Evolutionary conservation across 495 filamentous ascomycete species (phyloP).

Genomic region (Bathelium albidoporum): DNA sequence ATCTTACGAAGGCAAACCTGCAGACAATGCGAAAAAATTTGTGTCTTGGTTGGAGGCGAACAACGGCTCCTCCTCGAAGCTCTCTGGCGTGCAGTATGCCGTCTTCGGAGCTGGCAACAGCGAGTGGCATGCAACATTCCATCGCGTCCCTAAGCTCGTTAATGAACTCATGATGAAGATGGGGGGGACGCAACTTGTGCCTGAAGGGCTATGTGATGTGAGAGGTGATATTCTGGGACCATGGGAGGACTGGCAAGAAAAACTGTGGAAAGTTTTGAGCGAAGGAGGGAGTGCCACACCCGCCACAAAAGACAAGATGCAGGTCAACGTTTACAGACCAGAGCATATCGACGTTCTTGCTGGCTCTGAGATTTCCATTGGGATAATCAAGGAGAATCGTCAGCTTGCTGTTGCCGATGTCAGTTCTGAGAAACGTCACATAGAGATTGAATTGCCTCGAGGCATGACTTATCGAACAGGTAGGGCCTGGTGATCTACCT

Average conservation of each 20-base stretch:
- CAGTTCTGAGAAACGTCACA: slow-evolving; percentile 50
- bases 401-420: slow-evolving; percentile 41
- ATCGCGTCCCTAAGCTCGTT: slow-evolving; percentile 56
- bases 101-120: slow-evolving; percentile 54
- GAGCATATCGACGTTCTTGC: background rate
- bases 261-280: background rate
- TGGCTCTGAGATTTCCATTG: slow-evolving; percentile 9
- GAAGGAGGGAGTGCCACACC: background rate
- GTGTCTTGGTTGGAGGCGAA: slow-evolving; percentile 48
- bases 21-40: slow-evolving; percentile 64
- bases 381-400: slow-evolving; percentile 6
- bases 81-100: slow-evolving; percentile 47
- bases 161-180: slow-evolving; percentile 38
- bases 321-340: background rate
- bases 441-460: slow-evolving; percentile 54
- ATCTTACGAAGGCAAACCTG: slow-evolving; percentile 65
- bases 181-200: slow-evolving; percentile 34
- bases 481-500: background rate
- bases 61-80: slow-evolving; percentile 37
- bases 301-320: background rate
- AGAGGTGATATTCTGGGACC: slow-evolving; percentile 3
- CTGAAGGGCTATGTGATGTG: slow-evolving; percentile 35
- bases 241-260: slow-evolving; percentile 5
- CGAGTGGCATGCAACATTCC: slow-evolving; percentile 65
- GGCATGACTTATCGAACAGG: slow-evolving; percentile 54